Base-by-base conservation (phyloP, 805 yeast species). In the Candida michaelii region DNA sequence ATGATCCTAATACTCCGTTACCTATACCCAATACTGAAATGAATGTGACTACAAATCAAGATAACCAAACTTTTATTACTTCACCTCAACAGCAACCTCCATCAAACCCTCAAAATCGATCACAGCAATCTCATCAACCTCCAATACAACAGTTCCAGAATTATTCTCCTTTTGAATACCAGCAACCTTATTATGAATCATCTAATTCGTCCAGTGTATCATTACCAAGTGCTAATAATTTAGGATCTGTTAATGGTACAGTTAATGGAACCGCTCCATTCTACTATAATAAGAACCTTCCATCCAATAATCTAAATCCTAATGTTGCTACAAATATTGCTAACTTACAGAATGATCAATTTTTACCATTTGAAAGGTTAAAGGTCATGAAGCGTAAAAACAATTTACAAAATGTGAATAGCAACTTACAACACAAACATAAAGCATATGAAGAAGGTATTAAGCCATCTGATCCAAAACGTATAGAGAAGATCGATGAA, bases 311-410 rank as follows among this genome's bases (percentile, higher is more conserved):
- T 15, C 17, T 34, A 3, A 27, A 27, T 23, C 31, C 34, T 17
- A 34, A 35, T 14, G 30, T 19, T 23, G 17, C 24, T 3, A 23
- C 32, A 3, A 32, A 36, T 16, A 27, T 27, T 4, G 31, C 38
- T n/a, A 30, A 24, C 11, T 17, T 16, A 2, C 29, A 29, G 7
- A 39, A 45, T n/a, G 33, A 45, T n/a, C 34, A 47, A 7, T 59
- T 60, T 35, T 30, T 58, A 21, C 65, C 65, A 7, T 50, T 37
- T 35, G 64, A 60, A 45, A 42, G 63, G 17, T 39, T 59, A 23
- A 56, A 58, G 39, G 59, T 56, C 2, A 36, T 58, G 47, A 59
- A 50, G 42, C 45, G 54, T 21, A 58, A 56, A 36, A 37, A 36
- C 8, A 51, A 48, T 29, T 4, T 36, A 4, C 39, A 30, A n/a